Base-by-base conservation (phyloP, 2,329 filamentous ascomycete species). In the Hypoxylon sp. region DNA sequence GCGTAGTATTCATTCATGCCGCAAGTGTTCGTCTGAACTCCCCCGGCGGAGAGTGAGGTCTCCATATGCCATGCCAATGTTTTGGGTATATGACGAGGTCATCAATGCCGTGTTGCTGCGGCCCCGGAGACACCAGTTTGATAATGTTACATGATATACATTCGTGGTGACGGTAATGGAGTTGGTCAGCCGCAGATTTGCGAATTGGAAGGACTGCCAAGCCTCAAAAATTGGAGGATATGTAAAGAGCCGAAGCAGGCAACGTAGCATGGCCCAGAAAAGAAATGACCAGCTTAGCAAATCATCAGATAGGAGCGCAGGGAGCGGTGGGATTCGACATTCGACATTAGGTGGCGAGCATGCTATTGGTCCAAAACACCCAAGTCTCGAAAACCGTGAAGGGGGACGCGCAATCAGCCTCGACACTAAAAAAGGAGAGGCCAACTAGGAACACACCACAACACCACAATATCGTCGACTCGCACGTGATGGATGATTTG, bases 331-430 rank as follows among this genome's bases (percentile, higher is more conserved):
- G 45, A 57, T 58, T 52, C 52, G 42, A 53, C 38, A 41, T 49
- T 41, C 42, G 34, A 52, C 40, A 25, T 46, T 34, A 8, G 50
- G 55, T 59, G 54, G 50, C 55, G 37, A 51, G 20, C 23, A 15
- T 54, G 30, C 42, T 29, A 67, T 66, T 67, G 64, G 64, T 41
- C 23, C 53, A 46, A 56, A 57, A 57, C 60, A 55, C 61, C 58
- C 61, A 62, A 64, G 61, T 60, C 40, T 57, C 55, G 54, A 42
- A 42, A 58, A 51, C 23, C n/a, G 51, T 55, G 62, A 55, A 51
- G 49, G 44, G 43, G 59, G 64, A 64, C 64, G 64, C 64, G 64
- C 64, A 65, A 67, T 57, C 63, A 55, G 55, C 58, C 57, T 58
- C 52, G 54, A 52, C 51, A 49, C 52, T 55, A 57, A 50, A 51